phyloP scores from a whole-genome alignment of 2,329 filamentous ascomycete genomes.

The Penicillium italicum region DNA sequence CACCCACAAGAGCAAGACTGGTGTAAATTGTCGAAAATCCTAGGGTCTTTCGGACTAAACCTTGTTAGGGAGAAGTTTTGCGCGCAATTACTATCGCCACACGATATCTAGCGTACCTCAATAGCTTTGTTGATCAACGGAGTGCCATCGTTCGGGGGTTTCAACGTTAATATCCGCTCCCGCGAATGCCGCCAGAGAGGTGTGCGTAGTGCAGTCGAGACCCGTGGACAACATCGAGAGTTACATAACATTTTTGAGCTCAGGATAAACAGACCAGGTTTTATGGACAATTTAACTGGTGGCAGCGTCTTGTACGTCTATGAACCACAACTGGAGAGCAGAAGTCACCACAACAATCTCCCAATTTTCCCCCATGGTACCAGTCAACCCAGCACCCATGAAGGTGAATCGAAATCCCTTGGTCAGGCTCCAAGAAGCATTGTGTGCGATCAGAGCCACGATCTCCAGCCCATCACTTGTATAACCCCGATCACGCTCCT shows the following conservation, averaged over 20 bases:
- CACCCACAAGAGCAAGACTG: not conserved
- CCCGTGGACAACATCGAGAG: not conserved
- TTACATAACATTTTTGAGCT: no score
- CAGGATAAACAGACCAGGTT: not conserved
- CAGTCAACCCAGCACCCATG: conserved; percentile 8
- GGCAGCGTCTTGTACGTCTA: not conserved
- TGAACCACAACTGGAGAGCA: conserved; percentile 13
- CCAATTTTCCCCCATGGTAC: conserved; percentile 8
- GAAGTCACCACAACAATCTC: conserved; percentile 10
- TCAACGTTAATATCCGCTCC: not conserved
- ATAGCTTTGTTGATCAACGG: not conserved
- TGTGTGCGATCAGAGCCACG: conserved; percentile 14
- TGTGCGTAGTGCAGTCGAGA: not conserved
- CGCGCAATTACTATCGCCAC: not conserved
- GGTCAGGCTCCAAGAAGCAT: conserved; percentile 13
- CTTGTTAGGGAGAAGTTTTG: not conserved
- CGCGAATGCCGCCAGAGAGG: not conserved
- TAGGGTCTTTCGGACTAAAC: not conserved
- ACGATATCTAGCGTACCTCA: not conserved
- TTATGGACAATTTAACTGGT: not conserved
- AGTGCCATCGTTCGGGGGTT: not conserved
- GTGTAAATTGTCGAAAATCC: not conserved
- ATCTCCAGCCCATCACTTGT: conserved; percentile 15
- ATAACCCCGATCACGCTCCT: conserved; percentile 5
- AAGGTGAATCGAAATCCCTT: conserved; percentile 12